Evolutionary conservation across 805 yeast species (phyloP).

Genomic region (Candida easanensis): DNA sequence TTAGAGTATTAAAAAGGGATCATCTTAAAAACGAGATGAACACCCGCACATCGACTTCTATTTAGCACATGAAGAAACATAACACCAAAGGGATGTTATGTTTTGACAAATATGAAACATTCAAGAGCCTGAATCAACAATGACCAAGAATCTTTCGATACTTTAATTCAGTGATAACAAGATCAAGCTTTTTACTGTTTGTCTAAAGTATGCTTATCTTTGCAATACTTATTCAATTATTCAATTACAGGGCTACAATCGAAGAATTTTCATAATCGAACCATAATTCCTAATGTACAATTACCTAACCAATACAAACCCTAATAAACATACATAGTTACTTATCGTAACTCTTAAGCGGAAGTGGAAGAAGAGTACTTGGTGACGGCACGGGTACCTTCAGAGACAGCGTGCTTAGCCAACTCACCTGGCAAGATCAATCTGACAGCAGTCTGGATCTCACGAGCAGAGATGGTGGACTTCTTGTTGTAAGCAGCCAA

Average conservation of each 20-base stretch:
- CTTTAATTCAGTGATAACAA: too few species aligned
- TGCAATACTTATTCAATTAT: background rate
- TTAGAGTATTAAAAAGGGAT: too few species aligned
- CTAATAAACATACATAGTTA: constrained; percentile 24
- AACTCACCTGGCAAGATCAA: constrained; percentile 98
- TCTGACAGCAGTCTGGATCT: constrained; percentile 98
- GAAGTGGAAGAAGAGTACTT: constrained; percentile 77
- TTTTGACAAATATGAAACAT: too few species aligned
- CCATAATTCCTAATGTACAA: constrained; percentile 32
- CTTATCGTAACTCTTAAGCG: constrained; percentile 30
- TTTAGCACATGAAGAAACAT: too few species aligned
- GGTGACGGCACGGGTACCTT: constrained; percentile 98
- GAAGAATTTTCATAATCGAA: constrained; percentile 13
- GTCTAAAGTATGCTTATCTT: too few species aligned
- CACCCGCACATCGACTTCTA: too few species aligned
- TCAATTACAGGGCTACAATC: background rate
- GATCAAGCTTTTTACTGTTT: too few species aligned
- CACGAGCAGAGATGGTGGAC: constrained; percentile 97
- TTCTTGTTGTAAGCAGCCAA: constrained; percentile 99
- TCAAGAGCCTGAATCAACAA: too few species aligned
- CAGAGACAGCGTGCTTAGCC: constrained; percentile 98
- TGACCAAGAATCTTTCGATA: too few species aligned
- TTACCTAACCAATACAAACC: constrained; percentile 30
- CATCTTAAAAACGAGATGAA: too few species aligned
- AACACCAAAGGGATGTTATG: too few species aligned